Evolutionary conservation across 805 yeast species (phyloP).

Genomic region (Candida xiaguanensis): DNA sequence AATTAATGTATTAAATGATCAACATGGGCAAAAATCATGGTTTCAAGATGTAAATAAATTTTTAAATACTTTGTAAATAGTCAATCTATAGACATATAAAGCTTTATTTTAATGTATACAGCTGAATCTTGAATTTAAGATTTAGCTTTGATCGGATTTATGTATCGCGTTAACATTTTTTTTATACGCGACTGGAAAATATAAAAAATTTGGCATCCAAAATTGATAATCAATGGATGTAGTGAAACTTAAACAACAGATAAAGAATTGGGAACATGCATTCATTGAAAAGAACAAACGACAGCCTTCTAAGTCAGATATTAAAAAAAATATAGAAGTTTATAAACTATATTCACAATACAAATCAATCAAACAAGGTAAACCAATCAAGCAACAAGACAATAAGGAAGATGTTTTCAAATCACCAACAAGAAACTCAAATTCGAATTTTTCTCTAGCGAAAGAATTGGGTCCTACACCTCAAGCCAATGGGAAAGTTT

Average conservation of each 20-base stretch:
- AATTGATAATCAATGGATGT: constrained; percentile 11
- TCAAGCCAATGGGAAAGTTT: constrained; percentile 71
- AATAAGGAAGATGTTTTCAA: not conserved
- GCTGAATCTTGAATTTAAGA: no score
- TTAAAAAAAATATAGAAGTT: constrained; percentile 26
- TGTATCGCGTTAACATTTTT: not conserved
- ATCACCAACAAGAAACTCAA: not conserved
- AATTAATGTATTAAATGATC: not conserved
- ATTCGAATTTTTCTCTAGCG: not conserved
- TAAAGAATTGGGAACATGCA: constrained; percentile 38
- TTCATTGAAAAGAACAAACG: constrained; percentile 26
- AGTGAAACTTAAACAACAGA: constrained; percentile 21
- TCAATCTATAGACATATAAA: no score
- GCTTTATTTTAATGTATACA: not conserved
- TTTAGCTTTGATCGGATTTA: no score
- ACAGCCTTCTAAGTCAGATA: constrained; percentile 32
- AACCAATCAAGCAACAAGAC: constrained; percentile 1
- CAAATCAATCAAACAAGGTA: constrained; percentile 14
- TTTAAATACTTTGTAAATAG: constrained; percentile 9
- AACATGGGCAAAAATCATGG: constrained; percentile 4
- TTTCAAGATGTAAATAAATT: constrained; percentile 8
- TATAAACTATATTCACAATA: constrained; percentile 32
- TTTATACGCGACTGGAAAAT: not conserved
- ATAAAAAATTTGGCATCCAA: not conserved
- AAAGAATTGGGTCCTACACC: constrained; percentile 81